Evolutionary conservation across 768 basidiomycete genomes (phyloP).

Genomic region (Candolleomyces efflorescens): DNA sequence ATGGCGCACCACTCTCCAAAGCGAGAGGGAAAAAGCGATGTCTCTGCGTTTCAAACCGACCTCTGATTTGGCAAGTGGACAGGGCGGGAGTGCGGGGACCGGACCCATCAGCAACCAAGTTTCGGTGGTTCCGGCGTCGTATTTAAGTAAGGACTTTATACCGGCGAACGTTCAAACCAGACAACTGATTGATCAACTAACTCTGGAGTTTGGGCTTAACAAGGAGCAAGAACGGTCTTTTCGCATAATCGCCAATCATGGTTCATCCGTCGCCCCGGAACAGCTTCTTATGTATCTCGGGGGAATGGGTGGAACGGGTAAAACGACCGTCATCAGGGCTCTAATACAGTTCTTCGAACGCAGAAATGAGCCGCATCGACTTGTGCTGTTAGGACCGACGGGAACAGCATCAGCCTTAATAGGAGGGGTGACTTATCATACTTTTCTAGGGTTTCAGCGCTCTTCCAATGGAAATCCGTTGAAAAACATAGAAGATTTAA

Average conservation of each 20-base stretch:
- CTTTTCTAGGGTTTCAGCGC: neutral
- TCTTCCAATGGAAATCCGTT: too few species aligned
- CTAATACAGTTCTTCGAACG: constrained; percentile 16
- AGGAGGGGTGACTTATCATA: neutral
- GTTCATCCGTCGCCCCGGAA: constrained; percentile 1
- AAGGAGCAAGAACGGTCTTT: constrained; percentile 28
- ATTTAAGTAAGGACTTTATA: neutral
- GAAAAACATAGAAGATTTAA: too few species aligned
- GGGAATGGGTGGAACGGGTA: constrained; percentile 31
- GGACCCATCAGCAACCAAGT: too few species aligned
- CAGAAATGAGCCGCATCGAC: constrained; percentile 21
- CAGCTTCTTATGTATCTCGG: constrained; percentile 29
- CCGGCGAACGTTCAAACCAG: neutral
- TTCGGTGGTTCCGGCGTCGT: too few species aligned
- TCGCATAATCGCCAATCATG: constrained; percentile 26
- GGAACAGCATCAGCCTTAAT: constrained; percentile 20
- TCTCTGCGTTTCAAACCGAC: too few species aligned
- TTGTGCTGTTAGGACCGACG: constrained; percentile 23
- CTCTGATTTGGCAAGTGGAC: too few species aligned
- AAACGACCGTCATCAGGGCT: constrained; percentile 26
- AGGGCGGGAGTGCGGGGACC: too few species aligned
- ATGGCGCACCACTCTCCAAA: too few species aligned
- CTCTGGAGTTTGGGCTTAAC: constrained; percentile 18
- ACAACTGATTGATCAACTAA: neutral
- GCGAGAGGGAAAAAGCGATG: too few species aligned